Base-by-base conservation (phyloP, 768 basidiomycete genomes). In the Pisolithus marmoratus region DNA sequence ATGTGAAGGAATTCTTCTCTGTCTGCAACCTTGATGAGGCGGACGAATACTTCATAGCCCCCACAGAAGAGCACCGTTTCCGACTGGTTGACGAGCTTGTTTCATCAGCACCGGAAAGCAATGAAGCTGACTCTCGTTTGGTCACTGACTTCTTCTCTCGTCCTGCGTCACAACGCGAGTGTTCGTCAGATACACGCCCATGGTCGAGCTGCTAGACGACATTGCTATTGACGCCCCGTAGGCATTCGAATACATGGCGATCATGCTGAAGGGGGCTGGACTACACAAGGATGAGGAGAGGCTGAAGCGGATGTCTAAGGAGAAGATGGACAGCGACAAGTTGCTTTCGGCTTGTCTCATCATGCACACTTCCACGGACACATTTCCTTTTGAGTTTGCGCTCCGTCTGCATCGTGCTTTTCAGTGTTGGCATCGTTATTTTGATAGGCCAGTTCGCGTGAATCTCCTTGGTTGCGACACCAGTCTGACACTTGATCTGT, bases 151-250 rank as follows among this genome's bases (percentile, higher is more conserved):
- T 95, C 58, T 91, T 95, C 69, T 66, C 68, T 8, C 78, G 77
- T 51, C 82, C 82, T 11, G 70, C 74, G 27, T 76, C 76, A 40
- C 74, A 85, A 70, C 74, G 73, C 43, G 71, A 84, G 24, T 82
- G 84, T 56, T 74, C 81, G 1, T 46, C 74, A 4, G 78, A 76
- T 4, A 66, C 78, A 63, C 63, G 43, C 75, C 79, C 1, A 75
- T 82, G 47, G 82, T 85, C 26, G 90, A 92, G 68, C 70, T 84
- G 51, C 76, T 98, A 60, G 91, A 93, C 60, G 94, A 97, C 63
- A 80, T 94, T 52, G 84, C 87, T 27, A 85, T 93, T 59, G 94
- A 98, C 65, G 89, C 87, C 43, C 94, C 95, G 8, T 85, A 85
- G 61, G 95, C 93, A 0, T 85, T 87, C 72, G 67, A 77, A 40